Conservation (phyloP, 345 rosid genomes). For the Gossypium sturtianum region DNA sequence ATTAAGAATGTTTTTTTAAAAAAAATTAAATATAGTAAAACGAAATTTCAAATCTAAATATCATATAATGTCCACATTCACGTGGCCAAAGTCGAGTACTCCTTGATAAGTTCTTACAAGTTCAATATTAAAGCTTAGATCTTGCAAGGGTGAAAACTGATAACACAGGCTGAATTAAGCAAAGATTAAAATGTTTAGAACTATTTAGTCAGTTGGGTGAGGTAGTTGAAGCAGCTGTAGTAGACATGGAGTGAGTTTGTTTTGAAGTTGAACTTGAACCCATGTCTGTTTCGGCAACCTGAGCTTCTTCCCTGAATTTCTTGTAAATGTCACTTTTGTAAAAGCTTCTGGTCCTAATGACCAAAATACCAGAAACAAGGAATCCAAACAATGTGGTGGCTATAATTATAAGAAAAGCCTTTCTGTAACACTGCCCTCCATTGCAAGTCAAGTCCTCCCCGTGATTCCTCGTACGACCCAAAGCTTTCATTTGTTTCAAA, state of each 20-base stretch:
- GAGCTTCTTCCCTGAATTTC: slow-evolving; percentile 30
- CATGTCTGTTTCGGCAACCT: slow-evolving; percentile 31
- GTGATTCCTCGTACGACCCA: slow-evolving; percentile 14
- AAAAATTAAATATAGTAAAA: too few species aligned
- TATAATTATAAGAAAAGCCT: slow-evolving; percentile 34
- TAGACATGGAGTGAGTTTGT: neutral
- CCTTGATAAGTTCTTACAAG: neutral
- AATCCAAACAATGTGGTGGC: slow-evolving; percentile 40
- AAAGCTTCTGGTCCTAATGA: slow-evolving; percentile 38
- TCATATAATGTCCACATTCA: neutral
- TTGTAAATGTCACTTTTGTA: slow-evolving; percentile 47
- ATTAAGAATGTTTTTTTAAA: too few species aligned
- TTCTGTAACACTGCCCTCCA: slow-evolving; percentile 37
- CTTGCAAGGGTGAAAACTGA: neutral
- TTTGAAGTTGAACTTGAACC: slow-evolving; percentile 6
- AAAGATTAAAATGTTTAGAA: neutral
- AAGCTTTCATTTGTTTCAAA: slow-evolving; percentile 25
- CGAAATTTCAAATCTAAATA: neutral
- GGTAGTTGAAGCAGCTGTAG: neutral
- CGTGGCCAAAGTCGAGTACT: neutral
- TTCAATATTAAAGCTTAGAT: neutral
- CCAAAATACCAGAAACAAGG: slow-evolving; percentile 37
- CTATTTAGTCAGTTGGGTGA: neutral
- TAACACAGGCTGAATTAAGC: neutral
- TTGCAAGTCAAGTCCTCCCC: slow-evolving; percentile 33